Evolutionary conservation across 1,284 basidiomycete genomes (phyloP).

Genomic region (Inonotus obliquus): DNA sequence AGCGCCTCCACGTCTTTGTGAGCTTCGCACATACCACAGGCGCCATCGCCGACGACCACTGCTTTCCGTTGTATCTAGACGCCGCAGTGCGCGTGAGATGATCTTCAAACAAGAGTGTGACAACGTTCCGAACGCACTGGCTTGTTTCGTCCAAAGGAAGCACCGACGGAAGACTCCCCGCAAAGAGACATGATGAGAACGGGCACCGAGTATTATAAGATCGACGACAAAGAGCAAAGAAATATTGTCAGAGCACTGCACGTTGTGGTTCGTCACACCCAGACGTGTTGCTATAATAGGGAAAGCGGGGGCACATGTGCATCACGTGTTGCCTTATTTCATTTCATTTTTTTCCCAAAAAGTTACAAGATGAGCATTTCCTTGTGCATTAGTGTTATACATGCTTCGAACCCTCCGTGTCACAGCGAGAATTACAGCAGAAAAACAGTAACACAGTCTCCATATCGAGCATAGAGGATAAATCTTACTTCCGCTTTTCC

Average conservation of each 20-base stretch:
- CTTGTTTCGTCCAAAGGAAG: constrained; percentile 28
- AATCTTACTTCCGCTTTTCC: background rate
- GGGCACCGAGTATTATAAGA: background rate
- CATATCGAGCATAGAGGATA: too few species aligned
- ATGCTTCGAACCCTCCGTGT: too few species aligned
- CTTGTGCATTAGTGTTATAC: too few species aligned
- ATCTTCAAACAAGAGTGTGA: background rate
- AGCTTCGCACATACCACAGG: constrained; percentile 60
- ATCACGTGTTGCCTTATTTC: too few species aligned
- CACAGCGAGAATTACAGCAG: background rate
- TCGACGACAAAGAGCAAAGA: background rate
- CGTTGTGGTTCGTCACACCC: background rate
- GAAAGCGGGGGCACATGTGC: background rate
- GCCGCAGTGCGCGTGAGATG: background rate
- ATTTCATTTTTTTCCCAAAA: too few species aligned
- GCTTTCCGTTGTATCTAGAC: constrained; percentile 63
- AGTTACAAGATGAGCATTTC: too few species aligned
- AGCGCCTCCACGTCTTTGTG: background rate
- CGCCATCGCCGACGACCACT: constrained; percentile 89
- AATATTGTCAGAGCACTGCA: background rate
- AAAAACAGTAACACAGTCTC: background rate
- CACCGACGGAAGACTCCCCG: constrained; percentile 25
- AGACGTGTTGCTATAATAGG: background rate
- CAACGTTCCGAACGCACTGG: constrained; percentile 21
- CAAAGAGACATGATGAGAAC: constrained; percentile 25